Evolutionary conservation across 2,329 filamentous ascomycete genomes (phyloP).

Genomic region (Talaromyces sp.): DNA sequence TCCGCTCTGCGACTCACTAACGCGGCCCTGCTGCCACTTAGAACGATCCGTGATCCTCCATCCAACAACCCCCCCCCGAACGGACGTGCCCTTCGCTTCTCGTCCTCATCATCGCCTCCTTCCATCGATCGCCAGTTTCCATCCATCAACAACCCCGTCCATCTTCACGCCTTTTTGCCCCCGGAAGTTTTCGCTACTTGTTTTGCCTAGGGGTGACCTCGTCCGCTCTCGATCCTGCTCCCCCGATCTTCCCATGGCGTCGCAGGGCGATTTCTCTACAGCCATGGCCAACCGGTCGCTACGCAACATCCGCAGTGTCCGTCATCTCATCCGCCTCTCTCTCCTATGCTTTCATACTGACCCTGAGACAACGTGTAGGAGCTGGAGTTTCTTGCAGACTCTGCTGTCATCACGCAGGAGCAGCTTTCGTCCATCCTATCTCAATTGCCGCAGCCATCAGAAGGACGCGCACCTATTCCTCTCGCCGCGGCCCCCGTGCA

Average conservation of each 20-base stretch:
- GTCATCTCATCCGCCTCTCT: constrained; percentile 22
- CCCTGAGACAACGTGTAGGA: constrained; percentile 53
- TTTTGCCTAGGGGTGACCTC: background rate
- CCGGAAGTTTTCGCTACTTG: background rate
- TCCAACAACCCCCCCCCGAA: background rate
- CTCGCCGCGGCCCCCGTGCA: constrained; percentile 14
- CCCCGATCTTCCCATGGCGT: constrained; percentile 24
- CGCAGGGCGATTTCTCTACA: constrained; percentile 31
- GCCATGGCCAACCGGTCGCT: constrained; percentile 77
- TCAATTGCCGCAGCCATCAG: constrained; percentile 60
- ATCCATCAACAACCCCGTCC: background rate
- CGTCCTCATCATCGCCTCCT: background rate
- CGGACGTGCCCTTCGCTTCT: background rate
- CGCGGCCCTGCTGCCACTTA: background rate
- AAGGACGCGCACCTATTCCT: constrained; percentile 27
- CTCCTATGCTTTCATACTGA: constrained; percentile 1
- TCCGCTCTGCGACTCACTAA: background rate
- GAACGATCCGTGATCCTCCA: background rate
- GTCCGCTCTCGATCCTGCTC: background rate
- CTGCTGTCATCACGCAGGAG: constrained; percentile 68
- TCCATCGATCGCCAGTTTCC: background rate
- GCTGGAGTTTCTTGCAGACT: constrained; percentile 82
- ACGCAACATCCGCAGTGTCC: constrained; percentile 78
- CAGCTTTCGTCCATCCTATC: constrained; percentile 70
- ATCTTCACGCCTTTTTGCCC: background rate